Conservation (phyloP, 306 rosid genomes). For the Acacia acuminata region DNA sequence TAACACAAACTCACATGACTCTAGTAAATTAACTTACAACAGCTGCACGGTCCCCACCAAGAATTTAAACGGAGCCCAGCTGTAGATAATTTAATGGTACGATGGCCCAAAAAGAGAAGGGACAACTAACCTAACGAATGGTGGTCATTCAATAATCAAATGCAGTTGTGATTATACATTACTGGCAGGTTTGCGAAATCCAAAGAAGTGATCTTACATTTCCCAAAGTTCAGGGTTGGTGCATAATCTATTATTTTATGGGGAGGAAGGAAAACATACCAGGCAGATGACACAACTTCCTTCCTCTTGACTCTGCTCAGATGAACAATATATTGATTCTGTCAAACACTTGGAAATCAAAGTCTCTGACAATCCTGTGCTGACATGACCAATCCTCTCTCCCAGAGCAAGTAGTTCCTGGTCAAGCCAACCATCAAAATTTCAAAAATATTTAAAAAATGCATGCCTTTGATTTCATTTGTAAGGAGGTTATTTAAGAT, state of each 20-base stretch:
- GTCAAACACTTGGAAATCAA: conserved; percentile 64
- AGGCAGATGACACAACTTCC: conserved; percentile 73
- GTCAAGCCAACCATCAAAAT: conserved; percentile 23
- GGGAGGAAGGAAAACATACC: conserved; percentile 42
- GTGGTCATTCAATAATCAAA: not conserved
- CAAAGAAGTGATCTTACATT: not conserved
- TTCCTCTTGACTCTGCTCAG: conserved; percentile 72
- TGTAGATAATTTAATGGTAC: not conserved
- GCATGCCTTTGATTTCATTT: not conserved
- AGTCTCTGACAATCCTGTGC: conserved; percentile 77
- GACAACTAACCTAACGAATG: not conserved
- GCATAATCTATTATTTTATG: not conserved
- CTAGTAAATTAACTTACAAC: not conserved
- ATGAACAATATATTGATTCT: conserved; percentile 76
- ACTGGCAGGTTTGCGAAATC: not conserved
- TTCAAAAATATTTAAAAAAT: not conserved
- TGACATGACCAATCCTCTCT: conserved; percentile 80
- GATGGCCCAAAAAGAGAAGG: not conserved
- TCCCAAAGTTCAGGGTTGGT: too few species aligned
- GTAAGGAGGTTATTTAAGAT: not conserved
- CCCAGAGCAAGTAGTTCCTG: conserved; percentile 88
- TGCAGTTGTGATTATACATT: not conserved
- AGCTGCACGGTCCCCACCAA: not conserved
- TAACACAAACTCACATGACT: not conserved
- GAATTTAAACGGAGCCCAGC: not conserved